These are phyloP conservation scores for Penicillium cosmopolitanum DNA, from an alignment of 495 filamentous ascomycete species.

Conservation along the genomic window DNA sequence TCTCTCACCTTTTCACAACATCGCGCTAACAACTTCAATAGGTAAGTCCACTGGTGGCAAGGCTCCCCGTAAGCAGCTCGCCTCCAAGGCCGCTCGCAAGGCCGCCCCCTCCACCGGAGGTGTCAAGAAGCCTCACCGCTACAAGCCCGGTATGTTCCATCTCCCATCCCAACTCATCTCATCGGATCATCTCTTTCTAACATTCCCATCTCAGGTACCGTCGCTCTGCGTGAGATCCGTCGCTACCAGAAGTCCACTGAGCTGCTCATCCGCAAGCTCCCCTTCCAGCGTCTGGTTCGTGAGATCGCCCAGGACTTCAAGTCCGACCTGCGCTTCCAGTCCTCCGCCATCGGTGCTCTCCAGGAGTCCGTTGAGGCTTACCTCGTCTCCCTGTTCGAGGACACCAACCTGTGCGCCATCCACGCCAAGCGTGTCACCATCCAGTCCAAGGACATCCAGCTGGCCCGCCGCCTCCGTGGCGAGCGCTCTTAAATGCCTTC, in stretches of 20 bases:
- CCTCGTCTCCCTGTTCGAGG: slow-evolving; percentile 99
- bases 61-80: slow-evolving; percentile 97
- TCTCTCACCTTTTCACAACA: slow-evolving; percentile 27
- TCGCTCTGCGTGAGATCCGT: slow-evolving; percentile 99
- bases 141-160: slow-evolving; percentile 86
- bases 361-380: slow-evolving; percentile 99
- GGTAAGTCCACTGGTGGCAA: slow-evolving; percentile 99
- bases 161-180: not conserved
- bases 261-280: slow-evolving; percentile 99
- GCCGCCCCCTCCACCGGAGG: slow-evolving; percentile 74
- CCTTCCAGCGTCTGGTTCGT: slow-evolving; percentile 99
- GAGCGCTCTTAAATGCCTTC: slow-evolving; percentile 72
- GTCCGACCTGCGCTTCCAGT: slow-evolving; percentile 99
- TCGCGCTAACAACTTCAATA: slow-evolving; percentile 48
- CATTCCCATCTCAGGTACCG: slow-evolving; percentile 66
- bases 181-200: slow-evolving; percentile 32
- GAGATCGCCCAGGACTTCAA: slow-evolving; percentile 99
- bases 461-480: slow-evolving; percentile 93
- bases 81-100: slow-evolving; percentile 82
- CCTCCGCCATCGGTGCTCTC: slow-evolving; percentile 98
- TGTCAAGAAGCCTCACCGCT: slow-evolving; percentile 99
- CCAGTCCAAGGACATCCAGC: slow-evolving; percentile 95
- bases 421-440: slow-evolving; percentile 99
- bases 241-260: slow-evolving; percentile 99
- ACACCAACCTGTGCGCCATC: slow-evolving; percentile 99